Percentiles rank a stretch among this genome's conserved stretches.
These are phyloP conservation scores for Debaryomycetaceae sp. DNA, from an alignment of 1,139 yeast genomes.

Conservation along the genomic window DNA sequence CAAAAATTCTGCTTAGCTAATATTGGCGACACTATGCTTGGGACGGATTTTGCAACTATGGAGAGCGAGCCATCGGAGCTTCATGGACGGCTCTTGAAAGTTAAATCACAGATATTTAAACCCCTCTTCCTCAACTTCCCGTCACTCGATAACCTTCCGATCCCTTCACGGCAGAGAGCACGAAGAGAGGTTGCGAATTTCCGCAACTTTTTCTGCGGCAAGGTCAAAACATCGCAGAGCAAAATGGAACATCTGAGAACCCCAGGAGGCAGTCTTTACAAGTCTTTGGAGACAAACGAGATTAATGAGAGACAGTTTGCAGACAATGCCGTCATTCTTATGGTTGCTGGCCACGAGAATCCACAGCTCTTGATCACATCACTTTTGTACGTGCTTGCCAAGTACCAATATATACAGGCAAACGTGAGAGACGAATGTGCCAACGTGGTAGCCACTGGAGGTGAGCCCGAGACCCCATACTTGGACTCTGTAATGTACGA, in stretches of 20 bases:
- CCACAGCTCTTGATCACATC: conserved; percentile 54
- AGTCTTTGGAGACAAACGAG: conserved; percentile 32
- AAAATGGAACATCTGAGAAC: conserved; percentile 13
- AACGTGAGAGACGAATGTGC: conserved; percentile 27
- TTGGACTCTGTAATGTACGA: conserved; percentile 43
- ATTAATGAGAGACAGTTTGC: conserved; percentile 46
- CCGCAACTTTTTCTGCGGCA: conserved; percentile 26
- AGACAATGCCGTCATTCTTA: conserved; percentile 55
- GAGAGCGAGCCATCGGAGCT: conserved; percentile 23
- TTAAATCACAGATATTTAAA: conserved; percentile 53
- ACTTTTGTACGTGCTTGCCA: conserved; percentile 45
- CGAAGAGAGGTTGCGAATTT: conserved; percentile 42
- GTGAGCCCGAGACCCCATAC: conserved; percentile 11
- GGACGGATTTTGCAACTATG: conserved; percentile 40
- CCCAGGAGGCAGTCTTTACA: conserved; percentile 30
- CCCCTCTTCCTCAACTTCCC: conserved; percentile 59
- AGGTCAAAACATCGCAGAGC: conserved; percentile 22
- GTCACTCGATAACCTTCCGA: conserved; percentile 46
- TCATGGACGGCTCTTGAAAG: conserved; percentile 37
- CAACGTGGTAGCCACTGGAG: neutral
- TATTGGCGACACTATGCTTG: conserved; percentile 48
- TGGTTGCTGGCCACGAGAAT: conserved; percentile 65
- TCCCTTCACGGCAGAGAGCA: conserved; percentile 47
- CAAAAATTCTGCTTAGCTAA: conserved; percentile 51
- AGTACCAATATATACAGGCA: conserved; percentile 32